Evolutionary conservation across 805 yeast species (phyloP).

Genomic region (Kuraishia ogatae): DNA sequence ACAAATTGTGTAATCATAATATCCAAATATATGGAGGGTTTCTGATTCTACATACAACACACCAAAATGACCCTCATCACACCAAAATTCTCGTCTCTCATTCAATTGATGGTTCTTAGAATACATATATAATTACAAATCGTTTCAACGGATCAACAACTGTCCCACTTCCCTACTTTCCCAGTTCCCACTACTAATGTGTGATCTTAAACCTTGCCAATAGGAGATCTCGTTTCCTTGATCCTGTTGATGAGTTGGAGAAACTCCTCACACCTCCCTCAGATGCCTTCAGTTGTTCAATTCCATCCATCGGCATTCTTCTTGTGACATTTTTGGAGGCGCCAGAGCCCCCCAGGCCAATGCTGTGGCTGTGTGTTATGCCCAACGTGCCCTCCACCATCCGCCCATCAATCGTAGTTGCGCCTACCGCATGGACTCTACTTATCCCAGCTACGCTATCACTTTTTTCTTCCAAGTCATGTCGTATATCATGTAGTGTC

Average conservation of each 20-base stretch:
- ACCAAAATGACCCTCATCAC: too few relatives aligned
- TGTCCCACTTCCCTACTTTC: neutral
- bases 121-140: neutral
- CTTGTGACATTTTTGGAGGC: neutral
- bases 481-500: neutral
- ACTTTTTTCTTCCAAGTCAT: neutral
- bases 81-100: too few relatives aligned
- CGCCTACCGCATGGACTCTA: neutral
- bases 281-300: neutral
- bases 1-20: too few relatives aligned
- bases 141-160: too few relatives aligned
- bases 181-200: neutral
- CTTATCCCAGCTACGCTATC: neutral
- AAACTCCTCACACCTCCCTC: neutral
- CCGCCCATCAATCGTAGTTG: too few relatives aligned
- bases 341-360: neutral
- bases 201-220: neutral
- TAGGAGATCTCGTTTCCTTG: constrained; percentile 5
- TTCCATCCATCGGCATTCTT: neutral
- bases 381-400: too few relatives aligned
- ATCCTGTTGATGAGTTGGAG: neutral
- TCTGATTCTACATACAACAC: too few relatives aligned
- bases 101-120: neutral
- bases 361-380: neutral
- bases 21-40: too few relatives aligned